These are phyloP conservation scores for Hymenoscyphus albidus DNA, from an alignment of 2,329 filamentous ascomycete species.

Conservation along the genomic window DNA sequence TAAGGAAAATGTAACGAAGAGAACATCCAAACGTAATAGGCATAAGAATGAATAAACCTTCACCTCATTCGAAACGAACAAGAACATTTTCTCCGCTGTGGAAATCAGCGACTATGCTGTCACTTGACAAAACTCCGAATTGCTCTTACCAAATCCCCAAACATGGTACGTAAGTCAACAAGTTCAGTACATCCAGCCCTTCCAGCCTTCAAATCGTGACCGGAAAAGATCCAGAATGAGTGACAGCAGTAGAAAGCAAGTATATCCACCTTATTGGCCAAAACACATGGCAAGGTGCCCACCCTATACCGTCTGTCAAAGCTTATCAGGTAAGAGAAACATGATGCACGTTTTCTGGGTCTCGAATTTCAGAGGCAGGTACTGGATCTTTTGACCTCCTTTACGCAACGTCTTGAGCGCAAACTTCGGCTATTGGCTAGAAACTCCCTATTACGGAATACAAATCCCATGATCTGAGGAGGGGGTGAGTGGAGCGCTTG, in stretches of 20 bases:
- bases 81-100: not conserved
- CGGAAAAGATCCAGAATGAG: not conserved
- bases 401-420: not conserved
- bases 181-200: not conserved
- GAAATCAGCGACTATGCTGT: not conserved
- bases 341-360: not conserved
- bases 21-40: not conserved
- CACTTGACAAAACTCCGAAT: not conserved
- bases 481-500: not conserved
- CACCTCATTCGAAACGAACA: not conserved
- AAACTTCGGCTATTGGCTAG: not conserved
- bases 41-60: not conserved
- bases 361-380: not conserved
- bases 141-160: not conserved
- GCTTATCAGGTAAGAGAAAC: not conserved
- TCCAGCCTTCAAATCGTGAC: not conserved
- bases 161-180: not conserved
- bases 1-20: too few relatives aligned
- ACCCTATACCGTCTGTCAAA: not conserved
- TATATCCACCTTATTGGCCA: not conserved
- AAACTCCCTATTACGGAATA: not conserved
- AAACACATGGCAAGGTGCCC: not conserved
- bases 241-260: not conserved
- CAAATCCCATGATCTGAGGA: not conserved
- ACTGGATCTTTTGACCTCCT: not conserved